Evolutionary conservation across 164 flowering plant genomes (phyloP).

Genomic region (Magnolia kwangsiensis): DNA sequence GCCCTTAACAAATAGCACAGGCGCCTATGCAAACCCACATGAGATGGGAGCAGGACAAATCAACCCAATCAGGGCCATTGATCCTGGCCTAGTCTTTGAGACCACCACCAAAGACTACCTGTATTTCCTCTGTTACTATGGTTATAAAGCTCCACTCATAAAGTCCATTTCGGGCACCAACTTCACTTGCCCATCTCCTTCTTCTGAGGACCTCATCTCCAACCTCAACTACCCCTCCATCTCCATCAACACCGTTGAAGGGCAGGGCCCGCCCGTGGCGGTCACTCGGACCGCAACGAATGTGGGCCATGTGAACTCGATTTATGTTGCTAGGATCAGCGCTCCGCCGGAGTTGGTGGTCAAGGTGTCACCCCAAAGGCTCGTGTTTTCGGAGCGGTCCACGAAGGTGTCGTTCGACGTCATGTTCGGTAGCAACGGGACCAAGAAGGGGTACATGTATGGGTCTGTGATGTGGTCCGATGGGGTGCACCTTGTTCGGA

Average conservation of each 20-base stretch:
- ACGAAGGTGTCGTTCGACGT: conserved; percentile 40
- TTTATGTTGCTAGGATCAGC: conserved; percentile 41
- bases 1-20: conserved; percentile 45
- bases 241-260: conserved; percentile 45
- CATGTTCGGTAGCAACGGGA: conserved; percentile 41
- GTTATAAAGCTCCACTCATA: conserved; percentile 47
- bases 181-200: conserved; percentile 52
- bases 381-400: conserved; percentile 29
- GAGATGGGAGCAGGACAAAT: conserved; percentile 77
- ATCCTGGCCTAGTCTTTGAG: conserved; percentile 75
- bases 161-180: conserved; percentile 40
- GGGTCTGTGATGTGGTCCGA: conserved; percentile 68
- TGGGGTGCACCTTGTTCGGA: conserved; percentile 48
- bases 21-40: conserved; percentile 49
- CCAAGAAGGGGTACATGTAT: conserved; percentile 48
- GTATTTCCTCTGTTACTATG: conserved; percentile 59
- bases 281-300: conserved; percentile 56
- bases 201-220: conserved; percentile 48
- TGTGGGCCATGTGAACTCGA: conserved; percentile 47
- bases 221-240: conserved; percentile 76
- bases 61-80: conserved; percentile 53
- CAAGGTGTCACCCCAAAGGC: conserved; percentile 44
- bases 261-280: conserved; percentile 10
- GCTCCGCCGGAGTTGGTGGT: conserved; percentile 45
- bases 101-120: conserved; percentile 54